These are phyloP conservation scores for Apiospora rasikravindrae DNA, from an alignment of 2,329 filamentous ascomycete genomes.

Conservation along the genomic window DNA sequence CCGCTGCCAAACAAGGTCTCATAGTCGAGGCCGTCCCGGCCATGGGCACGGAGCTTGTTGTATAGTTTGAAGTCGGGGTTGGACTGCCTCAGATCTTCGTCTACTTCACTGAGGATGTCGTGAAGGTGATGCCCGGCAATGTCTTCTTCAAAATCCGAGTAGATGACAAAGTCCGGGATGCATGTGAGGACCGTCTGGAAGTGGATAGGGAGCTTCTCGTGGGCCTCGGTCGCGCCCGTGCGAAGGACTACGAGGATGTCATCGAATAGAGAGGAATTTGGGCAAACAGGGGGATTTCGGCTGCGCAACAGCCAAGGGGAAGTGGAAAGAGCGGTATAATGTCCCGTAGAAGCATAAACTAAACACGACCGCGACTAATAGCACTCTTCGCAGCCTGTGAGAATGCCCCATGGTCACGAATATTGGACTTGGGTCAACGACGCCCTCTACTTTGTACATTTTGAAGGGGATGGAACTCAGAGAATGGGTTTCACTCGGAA, in stretches of 20 bases:
- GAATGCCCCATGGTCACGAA: neutral
- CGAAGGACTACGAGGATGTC: slow-evolving; percentile 62
- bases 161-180: slow-evolving; percentile 60
- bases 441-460: neutral
- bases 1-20: slow-evolving; percentile 12
- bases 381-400: neutral
- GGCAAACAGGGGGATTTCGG: neutral
- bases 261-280: slow-evolving; percentile 28
- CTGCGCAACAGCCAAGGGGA: no score
- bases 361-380: neutral
- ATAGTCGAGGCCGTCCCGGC: slow-evolving; percentile 46
- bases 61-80: slow-evolving; percentile 58
- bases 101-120: slow-evolving; percentile 54
- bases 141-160: slow-evolving; percentile 61
- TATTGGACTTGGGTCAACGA: neutral
- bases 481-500: neutral
- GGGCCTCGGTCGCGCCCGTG: slow-evolving; percentile 63
- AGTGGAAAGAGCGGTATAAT: neutral
- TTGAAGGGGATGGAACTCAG: neutral
- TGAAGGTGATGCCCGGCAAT: slow-evolving; percentile 55
- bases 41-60: slow-evolving; percentile 48
- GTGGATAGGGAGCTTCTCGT: slow-evolving; percentile 59
- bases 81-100: slow-evolving; percentile 41
- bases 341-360: neutral
- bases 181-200: slow-evolving; percentile 61